Evolutionary conservation across 2,329 filamentous ascomycete species (phyloP).

Genomic region (Ophiostoma sp.): DNA sequence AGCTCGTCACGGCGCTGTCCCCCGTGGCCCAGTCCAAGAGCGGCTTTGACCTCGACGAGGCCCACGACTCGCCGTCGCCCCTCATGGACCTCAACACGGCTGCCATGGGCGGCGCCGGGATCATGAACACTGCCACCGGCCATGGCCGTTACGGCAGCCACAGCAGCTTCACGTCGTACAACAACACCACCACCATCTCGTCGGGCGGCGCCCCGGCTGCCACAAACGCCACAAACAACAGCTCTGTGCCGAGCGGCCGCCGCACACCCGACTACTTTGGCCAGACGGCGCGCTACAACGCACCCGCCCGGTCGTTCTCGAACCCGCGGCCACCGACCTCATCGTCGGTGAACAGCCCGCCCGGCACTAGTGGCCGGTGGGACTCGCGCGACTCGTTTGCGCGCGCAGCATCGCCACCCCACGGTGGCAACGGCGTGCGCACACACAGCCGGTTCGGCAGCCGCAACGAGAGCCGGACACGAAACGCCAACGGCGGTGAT

Average conservation of each 20-base stretch:
- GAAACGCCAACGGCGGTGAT: conserved; percentile 5
- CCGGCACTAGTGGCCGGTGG: conserved; percentile 33
- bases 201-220: background rate
- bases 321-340: conserved; percentile 45
- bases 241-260: conserved; percentile 35
- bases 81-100: conserved; percentile 18
- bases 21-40: background rate
- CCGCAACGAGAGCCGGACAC: conserved; percentile 22
- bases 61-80: background rate
- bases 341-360: conserved; percentile 22
- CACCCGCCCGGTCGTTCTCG: conserved; percentile 52
- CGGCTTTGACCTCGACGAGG: background rate
- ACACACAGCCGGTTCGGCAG: conserved; percentile 23
- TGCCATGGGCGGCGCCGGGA: conserved; percentile 3
- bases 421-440: conserved; percentile 9
- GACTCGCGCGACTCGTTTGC: conserved; percentile 41
- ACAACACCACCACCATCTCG: background rate
- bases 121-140: conserved; percentile 11
- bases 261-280: conserved; percentile 53
- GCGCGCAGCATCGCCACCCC: conserved; percentile 22
- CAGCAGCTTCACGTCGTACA: conserved; percentile 8
- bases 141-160: conserved; percentile 20
- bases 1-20: background rate
- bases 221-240: background rate
- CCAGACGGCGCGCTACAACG: conserved; percentile 49